These are phyloP conservation scores for Sutorius eximius DNA, from an alignment of 1,284 basidiomycete genomes.

Conservation along the genomic window DNA sequence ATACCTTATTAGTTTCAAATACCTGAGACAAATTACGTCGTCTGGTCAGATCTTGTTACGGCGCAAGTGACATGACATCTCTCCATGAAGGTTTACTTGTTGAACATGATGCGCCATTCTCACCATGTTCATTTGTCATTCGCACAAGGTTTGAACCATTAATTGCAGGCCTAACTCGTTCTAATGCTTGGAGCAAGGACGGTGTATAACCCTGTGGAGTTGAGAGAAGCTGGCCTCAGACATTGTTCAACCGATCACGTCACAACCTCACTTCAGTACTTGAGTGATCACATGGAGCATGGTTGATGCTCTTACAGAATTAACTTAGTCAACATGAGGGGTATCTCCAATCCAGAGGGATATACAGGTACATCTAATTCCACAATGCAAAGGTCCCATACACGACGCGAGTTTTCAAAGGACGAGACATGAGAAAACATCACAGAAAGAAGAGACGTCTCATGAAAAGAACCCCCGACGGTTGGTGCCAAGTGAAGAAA, in stretches of 20 bases:
- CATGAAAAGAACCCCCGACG: conserved; percentile 23
- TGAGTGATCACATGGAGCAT: neutral
- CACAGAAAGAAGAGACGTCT: neutral
- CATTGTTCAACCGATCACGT: conserved; percentile 19
- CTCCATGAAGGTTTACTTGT: neutral
- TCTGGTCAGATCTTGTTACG: neutral
- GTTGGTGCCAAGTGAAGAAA: conserved; percentile 20
- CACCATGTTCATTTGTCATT: neutral
- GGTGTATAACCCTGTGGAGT: neutral
- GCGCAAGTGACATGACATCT: conserved; percentile 2
- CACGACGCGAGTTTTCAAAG: conserved; percentile 1
- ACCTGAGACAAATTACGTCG: conserved; percentile 9
- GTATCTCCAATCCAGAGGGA: conserved; percentile 26
- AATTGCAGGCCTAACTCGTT: neutral
- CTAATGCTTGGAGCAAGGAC: neutral
- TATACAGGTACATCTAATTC: conserved; percentile 27
- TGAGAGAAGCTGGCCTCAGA: neutral
- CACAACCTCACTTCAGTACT: neutral
- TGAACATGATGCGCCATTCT: neutral
- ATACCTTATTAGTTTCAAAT: conserved; percentile 6
- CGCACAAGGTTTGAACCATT: neutral
- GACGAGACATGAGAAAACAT: neutral
- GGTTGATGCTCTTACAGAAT: neutral
- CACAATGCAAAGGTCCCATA: conserved; percentile 18
- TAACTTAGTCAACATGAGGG: conserved; percentile 10